Evolutionary conservation across 345 rosid species (phyloP).

Genomic region (Noccaea bulbosa): DNA sequence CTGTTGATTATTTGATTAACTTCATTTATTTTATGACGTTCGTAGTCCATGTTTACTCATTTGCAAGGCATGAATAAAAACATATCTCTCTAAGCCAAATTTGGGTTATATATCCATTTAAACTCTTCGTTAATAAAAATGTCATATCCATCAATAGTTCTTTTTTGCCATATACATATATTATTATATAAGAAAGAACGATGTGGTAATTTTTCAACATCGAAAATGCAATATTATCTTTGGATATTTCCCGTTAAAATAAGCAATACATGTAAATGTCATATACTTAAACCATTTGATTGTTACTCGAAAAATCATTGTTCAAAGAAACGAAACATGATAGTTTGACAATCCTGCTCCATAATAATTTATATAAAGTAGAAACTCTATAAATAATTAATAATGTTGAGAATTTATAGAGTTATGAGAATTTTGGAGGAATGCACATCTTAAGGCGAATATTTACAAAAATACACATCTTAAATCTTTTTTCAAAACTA

Average conservation of each 20-base stretch:
- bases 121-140: neutral
- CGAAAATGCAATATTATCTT: neutral
- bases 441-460: too few species aligned
- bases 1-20: constrained; percentile 18
- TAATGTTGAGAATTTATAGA: too few species aligned
- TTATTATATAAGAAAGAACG: neutral
- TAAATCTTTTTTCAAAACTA: too few species aligned
- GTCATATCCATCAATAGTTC: neutral
- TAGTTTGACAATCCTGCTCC: neutral
- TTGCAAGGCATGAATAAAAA: constrained; percentile 6
- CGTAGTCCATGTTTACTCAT: constrained; percentile 19
- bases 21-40: neutral
- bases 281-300: neutral
- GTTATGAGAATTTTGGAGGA: too few species aligned
- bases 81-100: neutral
- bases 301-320: neutral
- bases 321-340: neutral
- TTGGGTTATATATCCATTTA: neutral
- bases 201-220: neutral
- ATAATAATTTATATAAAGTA: neutral
- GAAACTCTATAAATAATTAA: too few species aligned
- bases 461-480: too few species aligned
- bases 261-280: neutral
- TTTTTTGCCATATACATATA: neutral
- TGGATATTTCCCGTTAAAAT: neutral